These are phyloP conservation scores for Aquilaria yunnanensis DNA, from an alignment of 345 rosid genomes.

Conservation along the genomic window DNA sequence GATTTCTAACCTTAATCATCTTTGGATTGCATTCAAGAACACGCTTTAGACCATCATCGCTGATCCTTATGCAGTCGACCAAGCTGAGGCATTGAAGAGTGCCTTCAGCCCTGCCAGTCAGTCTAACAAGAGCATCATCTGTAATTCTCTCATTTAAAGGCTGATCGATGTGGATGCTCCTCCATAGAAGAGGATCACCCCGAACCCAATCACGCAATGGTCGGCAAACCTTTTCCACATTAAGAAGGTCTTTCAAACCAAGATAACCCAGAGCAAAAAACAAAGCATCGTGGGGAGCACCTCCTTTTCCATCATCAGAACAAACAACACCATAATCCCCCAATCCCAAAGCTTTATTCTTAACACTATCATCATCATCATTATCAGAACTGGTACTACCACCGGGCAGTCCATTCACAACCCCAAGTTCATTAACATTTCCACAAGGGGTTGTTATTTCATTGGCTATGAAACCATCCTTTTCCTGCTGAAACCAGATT, in stretches of 20 bases:
- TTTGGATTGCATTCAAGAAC: conserved; percentile 11
- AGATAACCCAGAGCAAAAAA: conserved; percentile 14
- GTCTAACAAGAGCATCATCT: conserved; percentile 13
- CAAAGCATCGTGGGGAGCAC: conserved; percentile 14
- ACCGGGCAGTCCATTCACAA: not conserved
- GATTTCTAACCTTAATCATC: conserved; percentile 14
- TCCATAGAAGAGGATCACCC: conserved; percentile 16
- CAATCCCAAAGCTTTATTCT: not conserved
- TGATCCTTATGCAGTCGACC: conserved; percentile 11
- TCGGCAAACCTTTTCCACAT: conserved; percentile 13
- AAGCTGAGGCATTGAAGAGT: conserved; percentile 15
- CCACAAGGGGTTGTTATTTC: conserved; percentile 11
- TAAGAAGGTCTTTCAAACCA: conserved; percentile 13
- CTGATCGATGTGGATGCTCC: conserved; percentile 7
- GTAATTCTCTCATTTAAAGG: conserved; percentile 9
- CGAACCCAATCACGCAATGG: conserved; percentile 8
- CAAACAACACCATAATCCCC: conserved; percentile 4
- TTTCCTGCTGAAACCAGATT: conserved; percentile 1
- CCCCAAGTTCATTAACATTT: conserved; percentile 14
- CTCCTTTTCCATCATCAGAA: conserved; percentile 8
- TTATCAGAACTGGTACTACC: not conserved
- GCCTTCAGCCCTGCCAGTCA: conserved; percentile 19
- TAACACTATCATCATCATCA: not conserved
- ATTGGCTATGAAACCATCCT: conserved; percentile 12
- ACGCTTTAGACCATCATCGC: conserved; percentile 13